phyloP scores from a whole-genome alignment of 768 basidiomycete species.

The Trametes punicea region DNA sequence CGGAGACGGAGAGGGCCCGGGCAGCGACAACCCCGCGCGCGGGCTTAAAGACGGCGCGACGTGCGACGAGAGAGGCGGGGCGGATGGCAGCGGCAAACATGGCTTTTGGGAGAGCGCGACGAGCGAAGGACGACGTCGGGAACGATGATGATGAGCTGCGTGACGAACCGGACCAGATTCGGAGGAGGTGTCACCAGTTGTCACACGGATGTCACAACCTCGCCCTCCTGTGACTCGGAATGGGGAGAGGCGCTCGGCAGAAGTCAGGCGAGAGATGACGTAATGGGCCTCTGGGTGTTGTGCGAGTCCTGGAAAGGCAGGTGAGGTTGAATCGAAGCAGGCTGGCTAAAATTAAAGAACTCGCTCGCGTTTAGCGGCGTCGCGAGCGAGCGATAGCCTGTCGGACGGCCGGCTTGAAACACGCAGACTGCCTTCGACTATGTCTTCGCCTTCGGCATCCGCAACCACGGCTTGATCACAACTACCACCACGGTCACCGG shows the following conservation, averaged over 20 bases:
- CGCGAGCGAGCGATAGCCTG: not conserved
- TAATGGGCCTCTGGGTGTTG: constrained; percentile 1
- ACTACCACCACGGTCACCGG: constrained; percentile 14
- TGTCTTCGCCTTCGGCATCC: not conserved
- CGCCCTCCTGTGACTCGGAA: constrained; percentile 12
- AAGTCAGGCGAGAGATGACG: not conserved
- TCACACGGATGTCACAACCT: constrained; percentile 7
- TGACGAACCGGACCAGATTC: constrained; percentile 18
- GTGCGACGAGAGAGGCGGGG: constrained; percentile 24
- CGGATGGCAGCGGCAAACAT: constrained; percentile 32
- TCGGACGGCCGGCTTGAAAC: constrained; percentile 3
- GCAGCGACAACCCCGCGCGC: constrained; percentile 19
- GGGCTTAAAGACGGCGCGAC: constrained; percentile 23
- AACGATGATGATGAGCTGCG: constrained; percentile 15
- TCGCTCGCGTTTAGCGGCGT: constrained; percentile 4
- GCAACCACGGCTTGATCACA: constrained; percentile 1
- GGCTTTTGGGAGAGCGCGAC: constrained; percentile 23
- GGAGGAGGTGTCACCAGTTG: not conserved
- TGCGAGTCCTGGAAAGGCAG: constrained; percentile 6
- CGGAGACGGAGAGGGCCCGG: constrained; percentile 59
- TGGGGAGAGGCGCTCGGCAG: not conserved
- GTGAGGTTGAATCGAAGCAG: constrained; percentile 17
- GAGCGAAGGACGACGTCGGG: constrained; percentile 16
- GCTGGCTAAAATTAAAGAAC: not conserved
- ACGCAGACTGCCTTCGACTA: not conserved